Evolutionary conservation across 169 alveolate species (phyloP), one percentile per base, ranked within the genome.

Genomic region (Plasmodium gonderi): DNA sequence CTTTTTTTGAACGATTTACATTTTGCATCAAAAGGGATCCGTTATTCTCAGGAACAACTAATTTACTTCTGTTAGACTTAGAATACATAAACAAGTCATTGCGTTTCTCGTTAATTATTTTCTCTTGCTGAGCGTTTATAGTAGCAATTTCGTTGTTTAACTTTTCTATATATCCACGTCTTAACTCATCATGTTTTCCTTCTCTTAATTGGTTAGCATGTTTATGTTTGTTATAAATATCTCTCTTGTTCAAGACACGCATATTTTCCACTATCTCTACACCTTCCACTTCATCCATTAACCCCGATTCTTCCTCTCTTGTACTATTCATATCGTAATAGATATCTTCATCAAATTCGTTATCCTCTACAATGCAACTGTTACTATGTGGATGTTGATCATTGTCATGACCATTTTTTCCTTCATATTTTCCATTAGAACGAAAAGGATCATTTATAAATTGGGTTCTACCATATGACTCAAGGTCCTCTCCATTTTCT

Each of bases 21-120:
- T 72, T 47, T 72, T 83, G 36, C 29, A 72, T 74, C n/a, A 54
- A 40, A 51, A 69, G 26, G 31, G 77, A 69, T 49, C 47, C 76
- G 44, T 54, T 33, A 29, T 72, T 72, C 64, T 83, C 80, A 45
- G 85, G 85, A 6, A 60, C 45, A 23, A 54, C 33, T 31, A 83
- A 31, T n/a, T 83, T 47, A 64, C 77, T 23, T n/a, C 36, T 33
- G 45, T 45, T 69, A 17, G 92, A 44, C 83, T 47, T 72, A 23
- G 92, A 47, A 76, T 83, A 83, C 17, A 38, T 69, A 72, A 69
- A 36, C 29, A 87, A n/a, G 26, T 87, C 89, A 45, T 87, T 87
- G 12, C 74, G 45, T 26, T 87, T 54, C 17, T 87, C 75, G 6
- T 49, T 36, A 76, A 87, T 76, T 14, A 76, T 44, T 23, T 44